Evolutionary conservation across 1,139 yeast species (phyloP).

Genomic region (Hyphopichia pseudoburtonii): DNA sequence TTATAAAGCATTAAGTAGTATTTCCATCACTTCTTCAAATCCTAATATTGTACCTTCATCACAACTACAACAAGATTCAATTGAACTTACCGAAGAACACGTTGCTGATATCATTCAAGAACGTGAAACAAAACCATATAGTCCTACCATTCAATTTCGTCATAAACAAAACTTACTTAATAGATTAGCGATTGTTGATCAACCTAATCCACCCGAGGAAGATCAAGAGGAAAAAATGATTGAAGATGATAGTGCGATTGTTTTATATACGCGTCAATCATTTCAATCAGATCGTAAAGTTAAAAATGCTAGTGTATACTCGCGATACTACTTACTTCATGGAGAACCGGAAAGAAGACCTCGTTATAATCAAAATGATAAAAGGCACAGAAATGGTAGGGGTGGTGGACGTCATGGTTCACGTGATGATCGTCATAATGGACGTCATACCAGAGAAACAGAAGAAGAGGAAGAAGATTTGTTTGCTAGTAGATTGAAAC

Average conservation of each 20-base stretch:
- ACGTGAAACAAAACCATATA: slow-evolving; percentile 38
- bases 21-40: slow-evolving; percentile 24
- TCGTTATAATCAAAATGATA: slow-evolving; percentile 10
- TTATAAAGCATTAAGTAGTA: slow-evolving; percentile 32
- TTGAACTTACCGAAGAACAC: slow-evolving; percentile 15
- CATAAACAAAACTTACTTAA: slow-evolving; percentile 31
- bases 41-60: slow-evolving; percentile 13
- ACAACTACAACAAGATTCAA: slow-evolving; percentile 3
- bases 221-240: slow-evolving; percentile 27
- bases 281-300: slow-evolving; percentile 57
- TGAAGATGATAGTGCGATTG: slow-evolving; percentile 44
- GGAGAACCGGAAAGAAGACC: slow-evolving; percentile 69
- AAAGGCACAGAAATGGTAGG: background rate
- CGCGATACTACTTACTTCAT: slow-evolving; percentile 67
- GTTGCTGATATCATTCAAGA: slow-evolving; percentile 30
- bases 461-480: slow-evolving; percentile 32
- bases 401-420: background rate
- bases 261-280: slow-evolving; percentile 50
- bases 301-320: slow-evolving; percentile 56
- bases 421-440: slow-evolving; percentile 6
- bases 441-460: slow-evolving; percentile 10
- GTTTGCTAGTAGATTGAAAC: slow-evolving; percentile 24
- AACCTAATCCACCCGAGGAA: background rate
- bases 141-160: slow-evolving; percentile 37
- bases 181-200: slow-evolving; percentile 24